phyloP scores from a whole-genome alignment of 352 stramenopile genomes.

The Phytopythium ostracodes region DNA sequence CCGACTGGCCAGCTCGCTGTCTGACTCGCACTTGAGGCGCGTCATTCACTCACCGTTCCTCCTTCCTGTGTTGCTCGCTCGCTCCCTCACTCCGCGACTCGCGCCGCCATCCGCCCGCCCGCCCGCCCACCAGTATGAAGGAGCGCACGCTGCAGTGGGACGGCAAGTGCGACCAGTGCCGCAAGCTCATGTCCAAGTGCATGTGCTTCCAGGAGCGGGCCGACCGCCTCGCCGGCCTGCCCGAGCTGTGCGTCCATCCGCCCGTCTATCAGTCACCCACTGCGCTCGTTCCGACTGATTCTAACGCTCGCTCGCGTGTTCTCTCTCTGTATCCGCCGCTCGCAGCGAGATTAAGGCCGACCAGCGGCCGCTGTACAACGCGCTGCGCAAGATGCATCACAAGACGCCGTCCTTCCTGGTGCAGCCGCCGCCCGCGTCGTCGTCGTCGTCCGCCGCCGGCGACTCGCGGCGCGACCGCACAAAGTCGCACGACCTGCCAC shows the following conservation, averaged over 20 bases:
- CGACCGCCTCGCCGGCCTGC: slow-evolving; percentile 7
- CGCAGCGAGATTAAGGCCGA: slow-evolving; percentile 10
- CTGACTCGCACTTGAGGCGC: slow-evolving; percentile 2
- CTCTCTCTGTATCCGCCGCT: not conserved
- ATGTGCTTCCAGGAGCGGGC: slow-evolving; percentile 29
- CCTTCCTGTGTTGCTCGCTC: no score
- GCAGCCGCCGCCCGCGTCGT: slow-evolving; percentile 3
- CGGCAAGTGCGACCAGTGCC: slow-evolving; percentile 35
- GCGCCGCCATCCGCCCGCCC: no score
- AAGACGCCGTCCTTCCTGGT: slow-evolving; percentile 8
- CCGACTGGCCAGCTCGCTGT: not conserved
- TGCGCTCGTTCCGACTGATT: no score
- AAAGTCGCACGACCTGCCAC: slow-evolving; percentile 6
- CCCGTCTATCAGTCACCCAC: no score
- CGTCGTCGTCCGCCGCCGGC: no score
- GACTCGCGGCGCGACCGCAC: not conserved
- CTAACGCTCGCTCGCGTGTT: not conserved
- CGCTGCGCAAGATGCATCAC: slow-evolving; percentile 36
- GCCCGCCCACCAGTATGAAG: slow-evolving; percentile 1
- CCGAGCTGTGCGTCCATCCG: slow-evolving; percentile 18
- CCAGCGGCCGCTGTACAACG: slow-evolving; percentile 33
- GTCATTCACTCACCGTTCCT: not conserved
- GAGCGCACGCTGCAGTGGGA: slow-evolving; percentile 22
- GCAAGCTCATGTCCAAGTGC: slow-evolving; percentile 40
- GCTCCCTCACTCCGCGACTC: not conserved